Base-by-base conservation (phyloP, 164 flowering plant species). In the Chimonanthus salicifolius region DNA sequence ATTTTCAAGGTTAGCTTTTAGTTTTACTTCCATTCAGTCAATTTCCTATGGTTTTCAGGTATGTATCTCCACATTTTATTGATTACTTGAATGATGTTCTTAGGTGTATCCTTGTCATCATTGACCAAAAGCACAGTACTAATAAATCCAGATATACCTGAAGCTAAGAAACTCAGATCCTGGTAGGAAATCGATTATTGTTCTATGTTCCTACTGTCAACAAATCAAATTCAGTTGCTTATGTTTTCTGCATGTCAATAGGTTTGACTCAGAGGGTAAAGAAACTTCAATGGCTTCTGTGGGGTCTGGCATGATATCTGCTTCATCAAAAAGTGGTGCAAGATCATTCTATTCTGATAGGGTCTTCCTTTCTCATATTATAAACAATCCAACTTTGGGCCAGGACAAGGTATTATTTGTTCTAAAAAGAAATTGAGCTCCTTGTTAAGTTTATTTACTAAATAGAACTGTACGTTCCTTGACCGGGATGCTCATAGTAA, bases 221-320 rank as follows among this genome's bases (percentile, higher is more conserved):
- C 60, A 54, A 54, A 54, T 11, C 44, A 43, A 11, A 45, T 5
- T 44, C 49, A 63, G 33, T 6, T 33, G 44, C 9, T 78, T 33
- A 33, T 75, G 6, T 21, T 18, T 58, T 63, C 16, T 71, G 68
- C 67, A 11, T 78, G 16, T 69, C 33, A 50, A 49, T 80, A 94
- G 98, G 98, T 95, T 84, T 82, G 91, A 89, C 18, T 85, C 95
- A 81, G 98, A 96, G 78, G 98, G 98, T 50, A 92, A 92, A 82
- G 92, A 74, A 9, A 68, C 87, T 63, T 76, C 91, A 50, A 79
- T 96, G 97, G 89, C 87, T 62, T 84, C 99, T 71, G 74, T 93
- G 70, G 92, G 92, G 58, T 76, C 90, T 72, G 87, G 91, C 69
- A 13, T 87, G 81, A 85, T 81, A 78, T 80, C 77, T 46, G 70